phyloP scores from a whole-genome alignment of 169 alveolate genomes.

The Plasmodium cynomolgi region DNA sequence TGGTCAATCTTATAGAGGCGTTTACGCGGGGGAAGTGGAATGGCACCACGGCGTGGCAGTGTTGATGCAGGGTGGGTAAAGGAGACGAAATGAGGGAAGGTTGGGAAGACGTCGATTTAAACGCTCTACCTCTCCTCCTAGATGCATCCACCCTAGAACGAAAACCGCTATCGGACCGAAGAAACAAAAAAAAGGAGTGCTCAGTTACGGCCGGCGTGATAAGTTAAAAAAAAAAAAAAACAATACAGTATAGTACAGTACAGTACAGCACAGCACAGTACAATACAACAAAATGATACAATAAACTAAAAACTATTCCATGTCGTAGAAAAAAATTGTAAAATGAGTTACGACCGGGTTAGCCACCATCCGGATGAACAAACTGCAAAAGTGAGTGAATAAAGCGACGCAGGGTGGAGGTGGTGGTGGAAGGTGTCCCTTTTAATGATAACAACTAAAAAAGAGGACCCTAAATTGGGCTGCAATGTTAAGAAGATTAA shows the following conservation, averaged over 20 bases:
- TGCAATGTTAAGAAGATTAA: neutral
- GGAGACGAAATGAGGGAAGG: neutral
- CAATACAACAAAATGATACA: neutral
- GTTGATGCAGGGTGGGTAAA: neutral
- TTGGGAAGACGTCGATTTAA: neutral
- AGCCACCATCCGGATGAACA: neutral
- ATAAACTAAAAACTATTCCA: neutral
- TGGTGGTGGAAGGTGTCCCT: neutral
- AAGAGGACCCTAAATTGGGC: neutral
- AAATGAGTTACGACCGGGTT: neutral
- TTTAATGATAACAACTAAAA: conserved; percentile 1
- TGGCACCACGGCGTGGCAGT: neutral
- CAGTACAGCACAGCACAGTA: too few relatives aligned
- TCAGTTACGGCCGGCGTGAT: neutral
- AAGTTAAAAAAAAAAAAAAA: neutral
- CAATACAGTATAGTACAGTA: neutral
- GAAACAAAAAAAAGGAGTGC: neutral
- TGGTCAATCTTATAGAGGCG: neutral
- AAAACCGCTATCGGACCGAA: neutral
- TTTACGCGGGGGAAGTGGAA: neutral
- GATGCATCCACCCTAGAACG: neutral
- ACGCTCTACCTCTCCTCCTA: neutral
- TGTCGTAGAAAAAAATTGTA: neutral
- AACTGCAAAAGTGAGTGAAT: neutral
- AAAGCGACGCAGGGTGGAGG: neutral